These are phyloP conservation scores for Fraxinus greggii DNA, from an alignment of 305 asterid species.

Conservation along the genomic window DNA sequence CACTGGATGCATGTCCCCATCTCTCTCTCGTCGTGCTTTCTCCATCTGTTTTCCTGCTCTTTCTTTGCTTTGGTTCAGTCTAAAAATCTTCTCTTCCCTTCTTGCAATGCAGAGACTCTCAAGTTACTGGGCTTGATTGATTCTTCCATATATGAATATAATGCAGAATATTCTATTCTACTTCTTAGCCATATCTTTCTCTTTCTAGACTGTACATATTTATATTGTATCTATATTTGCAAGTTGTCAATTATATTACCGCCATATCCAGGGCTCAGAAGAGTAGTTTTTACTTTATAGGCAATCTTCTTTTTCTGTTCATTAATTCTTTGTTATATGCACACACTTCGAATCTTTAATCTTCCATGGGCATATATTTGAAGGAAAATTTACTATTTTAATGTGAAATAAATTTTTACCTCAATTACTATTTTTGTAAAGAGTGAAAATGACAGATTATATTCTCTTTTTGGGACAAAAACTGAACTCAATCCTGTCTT, in stretches of 20 bases:
- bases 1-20: constrained; percentile 49
- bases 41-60: constrained; percentile 4
- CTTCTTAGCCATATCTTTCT: background rate
- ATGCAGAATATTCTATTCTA: background rate
- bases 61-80: constrained; percentile 15
- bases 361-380: background rate
- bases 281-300: background rate
- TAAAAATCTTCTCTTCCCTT: constrained; percentile 21
- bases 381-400: background rate
- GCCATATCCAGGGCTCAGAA: background rate
- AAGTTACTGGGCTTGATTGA: background rate
- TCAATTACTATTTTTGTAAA: background rate
- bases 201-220: background rate
- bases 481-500: background rate
- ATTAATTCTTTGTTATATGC: background rate
- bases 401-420: background rate
- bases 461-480: background rate
- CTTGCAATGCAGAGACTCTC: background rate
- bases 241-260: background rate
- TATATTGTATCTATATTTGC: background rate
- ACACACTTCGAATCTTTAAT: background rate
- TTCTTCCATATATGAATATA: background rate
- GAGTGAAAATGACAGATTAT: background rate
- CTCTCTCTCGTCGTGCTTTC: constrained; percentile 36
- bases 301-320: background rate